A percentile compares a stretch with the other conserved stretches of the same genome.
phyloP scores from a whole-genome alignment of 169 alveolate species.

The Plasmodium knowlesi region DNA sequence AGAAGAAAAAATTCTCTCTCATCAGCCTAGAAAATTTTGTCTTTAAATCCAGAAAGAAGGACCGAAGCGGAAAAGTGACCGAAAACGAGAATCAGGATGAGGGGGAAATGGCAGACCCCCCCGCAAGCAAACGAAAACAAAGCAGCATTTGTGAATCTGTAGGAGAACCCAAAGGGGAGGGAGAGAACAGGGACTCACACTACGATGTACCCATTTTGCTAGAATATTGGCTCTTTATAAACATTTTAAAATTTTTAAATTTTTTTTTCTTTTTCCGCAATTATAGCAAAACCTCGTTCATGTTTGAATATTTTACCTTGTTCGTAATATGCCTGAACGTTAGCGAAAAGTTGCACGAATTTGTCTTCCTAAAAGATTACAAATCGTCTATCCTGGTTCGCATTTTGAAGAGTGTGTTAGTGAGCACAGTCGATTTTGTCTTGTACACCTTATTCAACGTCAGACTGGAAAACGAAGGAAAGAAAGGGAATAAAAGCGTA shows the following conservation, averaged over 20 bases:
- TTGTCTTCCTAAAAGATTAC: conserved; percentile 42
- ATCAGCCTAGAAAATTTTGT: conserved; percentile 9
- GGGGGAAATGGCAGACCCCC: neutral
- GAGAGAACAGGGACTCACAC: neutral
- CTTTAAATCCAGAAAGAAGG: conserved; percentile 10
- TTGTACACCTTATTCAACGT: conserved; percentile 50
- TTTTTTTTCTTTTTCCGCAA: conserved; percentile 8
- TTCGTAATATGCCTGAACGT: conserved; percentile 36
- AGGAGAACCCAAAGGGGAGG: neutral
- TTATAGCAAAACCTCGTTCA: conserved; percentile 9
- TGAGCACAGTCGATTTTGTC: conserved; percentile 28
- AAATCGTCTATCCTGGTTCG: conserved; percentile 61
- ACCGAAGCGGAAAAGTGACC: neutral
- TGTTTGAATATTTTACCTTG: conserved; percentile 35
- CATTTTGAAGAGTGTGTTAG: conserved; percentile 28
- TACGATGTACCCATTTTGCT: conserved; percentile 53
- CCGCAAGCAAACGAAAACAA: neutral
- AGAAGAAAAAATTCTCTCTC: neutral
- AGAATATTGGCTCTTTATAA: conserved; percentile 66
- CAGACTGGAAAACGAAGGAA: conserved; percentile 41
- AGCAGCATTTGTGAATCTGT: neutral
- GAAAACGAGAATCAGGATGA: neutral
- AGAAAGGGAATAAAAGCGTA: neutral
- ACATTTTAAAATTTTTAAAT: conserved; percentile 35
- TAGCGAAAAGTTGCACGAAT: conserved; percentile 62